Evolutionary conservation across 352 stramenopile species (phyloP), one percentile per base, ranked within the genome.

Genomic region (Phytophthora pluvialis): DNA sequence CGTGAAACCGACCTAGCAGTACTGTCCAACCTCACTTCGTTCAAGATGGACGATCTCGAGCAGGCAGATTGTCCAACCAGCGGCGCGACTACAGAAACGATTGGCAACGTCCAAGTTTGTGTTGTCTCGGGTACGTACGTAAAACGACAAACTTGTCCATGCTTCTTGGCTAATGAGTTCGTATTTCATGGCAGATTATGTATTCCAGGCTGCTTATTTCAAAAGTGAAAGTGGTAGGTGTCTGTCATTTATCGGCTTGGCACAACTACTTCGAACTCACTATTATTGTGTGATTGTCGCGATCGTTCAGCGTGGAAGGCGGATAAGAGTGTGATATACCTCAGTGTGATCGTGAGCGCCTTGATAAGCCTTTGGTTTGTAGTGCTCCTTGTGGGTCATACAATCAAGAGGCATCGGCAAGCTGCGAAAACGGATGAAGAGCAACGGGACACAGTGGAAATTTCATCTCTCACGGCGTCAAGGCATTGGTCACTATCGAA

Each of bases 281-380:
- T n/a, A n/a, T n/a, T n/a, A n/a, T n/a, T 40, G 16, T 46, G 16
- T 50, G 13, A n/a, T 46, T 67, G 16, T 50, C 48, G 18, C 7
- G 6, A 26, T 33, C 35, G 50, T 16, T n/a, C 36, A 73, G 64
- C 46, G 12, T 74, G 47, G 49, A 43, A 65, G 21, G 52, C 48
- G 3, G 35, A 64, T 35, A 47, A 60, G 21, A 60, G 50, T 42
- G 21, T 76, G 36, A 13, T 68, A 16, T 73, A 66, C 21, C 12
- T 73, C 16, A 75, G 69, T 53, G 63, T 75, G 26, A 54, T 64
- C 11, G 60, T 77, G 15, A 80, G 72, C 31, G 47, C 52, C 2
- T 63, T 80, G 35, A 70, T 80, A 44, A 73, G 59, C n/a, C 8
- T 80, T 42, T 78, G 69, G 72, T 78, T 78, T 54, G 36, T 78